Base-by-base conservation (phyloP, 441 rosid genomes). In the Pelargonium myrrhifolium region DNA sequence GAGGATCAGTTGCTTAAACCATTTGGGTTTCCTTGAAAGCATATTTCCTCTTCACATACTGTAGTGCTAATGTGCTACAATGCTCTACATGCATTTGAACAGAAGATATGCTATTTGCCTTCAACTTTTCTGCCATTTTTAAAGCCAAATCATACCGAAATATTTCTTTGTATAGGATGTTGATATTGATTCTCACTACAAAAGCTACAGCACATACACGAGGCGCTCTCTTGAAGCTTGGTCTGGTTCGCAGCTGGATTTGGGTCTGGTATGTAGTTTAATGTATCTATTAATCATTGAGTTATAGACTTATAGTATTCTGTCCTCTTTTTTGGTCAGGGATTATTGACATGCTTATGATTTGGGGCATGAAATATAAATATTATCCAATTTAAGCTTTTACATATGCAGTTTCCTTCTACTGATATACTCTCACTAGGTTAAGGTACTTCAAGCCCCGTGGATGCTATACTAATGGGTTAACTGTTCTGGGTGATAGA, bases 151-250 rank as follows among this genome's bases (percentile, higher is more conserved):
- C 67, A 60, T 45, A 37, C 55, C 55, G 11, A 65, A 66, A 68
- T 45, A 4, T 70, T 72, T 21, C 72, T 68, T 67, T 73, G 4
- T 75, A 72, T 75, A 93, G 98, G 96, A 82, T 65, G 72, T 87
- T 65, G 89, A 90, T 76, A 82, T 93, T 71, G 86, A 86, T 75
- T 69, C 83, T 64, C 84, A 83, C 63, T 93, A 87, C 71, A 86
- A 78, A 81, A 80, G 77, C 70, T 90, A 86, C 76, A 81, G 92
- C 62, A 66, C 81, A 59, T 78, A 87, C 65, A 90, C 96, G 55
- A 82, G 85, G 73, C 74, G 51, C 3, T 90, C 97, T 76, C 93
- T 93, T 14, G 94, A 89, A 87, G 89, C 88, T 63, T 93, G 98
- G 98, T 86, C 90, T 21, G 91, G 89, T 65, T 81, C 84, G 62